Evolutionary conservation across 2,329 filamentous ascomycete genomes (phyloP).

Genomic region (Thyridium curvatum): DNA sequence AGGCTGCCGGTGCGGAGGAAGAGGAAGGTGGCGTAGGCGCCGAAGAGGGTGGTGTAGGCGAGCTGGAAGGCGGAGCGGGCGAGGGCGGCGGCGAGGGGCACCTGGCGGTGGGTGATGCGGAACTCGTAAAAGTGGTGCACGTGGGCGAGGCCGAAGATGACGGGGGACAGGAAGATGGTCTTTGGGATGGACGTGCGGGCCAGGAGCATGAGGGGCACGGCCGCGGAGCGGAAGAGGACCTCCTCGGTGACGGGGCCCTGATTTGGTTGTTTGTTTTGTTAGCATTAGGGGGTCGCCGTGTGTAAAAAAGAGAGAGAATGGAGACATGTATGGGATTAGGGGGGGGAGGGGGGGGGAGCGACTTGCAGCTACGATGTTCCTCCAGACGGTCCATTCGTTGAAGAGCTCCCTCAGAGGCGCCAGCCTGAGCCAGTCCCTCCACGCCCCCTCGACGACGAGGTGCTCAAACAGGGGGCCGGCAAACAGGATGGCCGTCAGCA

Average conservation of each 20-base stretch:
- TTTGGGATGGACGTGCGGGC: conserved; percentile 49
- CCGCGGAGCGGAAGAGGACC: conserved; percentile 82
- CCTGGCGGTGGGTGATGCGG: conserved; percentile 68
- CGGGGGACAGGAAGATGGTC: conserved; percentile 75
- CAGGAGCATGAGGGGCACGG: conserved; percentile 75
- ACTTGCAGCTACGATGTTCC: conserved; percentile 80
- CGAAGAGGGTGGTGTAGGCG: conserved; percentile 85
- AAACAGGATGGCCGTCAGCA: conserved; percentile 74
- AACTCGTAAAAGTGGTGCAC: conserved; percentile 97
- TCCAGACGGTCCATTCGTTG: conserved; percentile 72
- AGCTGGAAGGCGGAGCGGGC: conserved; percentile 77
- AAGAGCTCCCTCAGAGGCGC: conserved; percentile 53
- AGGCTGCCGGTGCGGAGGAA: conserved; percentile 82
- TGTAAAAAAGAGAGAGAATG: background rate
- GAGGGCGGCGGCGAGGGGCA: conserved; percentile 56
- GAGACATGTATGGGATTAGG: background rate
- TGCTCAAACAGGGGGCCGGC: conserved; percentile 77
- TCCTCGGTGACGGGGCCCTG: conserved; percentile 89
- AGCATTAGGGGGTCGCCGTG: background rate
- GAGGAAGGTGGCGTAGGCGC: conserved; percentile 85
- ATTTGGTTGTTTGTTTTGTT: conserved; percentile 5
- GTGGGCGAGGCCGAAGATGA: conserved; percentile 91
- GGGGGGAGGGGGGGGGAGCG: conserved; percentile 1
- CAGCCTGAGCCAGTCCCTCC: conserved; percentile 57
- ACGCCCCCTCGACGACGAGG: conserved; percentile 65